These are phyloP conservation scores for Oxyria digyna DNA, from an alignment of 148 eudicot species.

Conservation along the genomic window DNA sequence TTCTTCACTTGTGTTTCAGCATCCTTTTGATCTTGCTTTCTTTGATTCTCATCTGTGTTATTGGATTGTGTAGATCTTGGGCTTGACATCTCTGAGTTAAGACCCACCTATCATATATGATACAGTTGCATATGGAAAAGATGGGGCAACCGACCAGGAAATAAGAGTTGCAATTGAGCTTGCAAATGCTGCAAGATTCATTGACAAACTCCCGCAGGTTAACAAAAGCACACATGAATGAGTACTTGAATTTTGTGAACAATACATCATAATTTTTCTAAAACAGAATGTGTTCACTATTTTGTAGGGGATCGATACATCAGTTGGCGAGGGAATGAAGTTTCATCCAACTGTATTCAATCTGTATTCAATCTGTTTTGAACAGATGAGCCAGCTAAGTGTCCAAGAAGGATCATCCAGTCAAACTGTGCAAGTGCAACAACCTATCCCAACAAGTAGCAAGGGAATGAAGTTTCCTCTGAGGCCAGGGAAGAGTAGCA, in stretches of 20 bases:
- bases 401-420: conserved; percentile 36
- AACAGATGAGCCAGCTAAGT: conserved; percentile 37
- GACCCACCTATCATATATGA: too few relatives aligned
- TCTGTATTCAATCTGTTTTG: too few relatives aligned
- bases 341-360: too few relatives aligned
- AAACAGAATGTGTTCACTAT: neutral
- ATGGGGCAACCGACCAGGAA: conserved; percentile 40
- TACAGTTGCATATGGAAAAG: conserved; percentile 56
- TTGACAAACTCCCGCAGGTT: conserved; percentile 58
- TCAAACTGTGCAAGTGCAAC: conserved; percentile 43
- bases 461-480: conserved; percentile 74
- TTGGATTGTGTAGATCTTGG: conserved; percentile 15
- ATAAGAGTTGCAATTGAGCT: conserved; percentile 43
- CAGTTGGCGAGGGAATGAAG: conserved; percentile 84
- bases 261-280: neutral
- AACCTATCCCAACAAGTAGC: conserved; percentile 67
- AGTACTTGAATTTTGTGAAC: too few relatives aligned
- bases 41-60: conserved; percentile 10
- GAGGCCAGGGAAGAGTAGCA: conserved; percentile 85
- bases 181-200: conserved; percentile 53
- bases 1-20: neutral
- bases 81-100: conserved; percentile 14
- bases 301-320: conserved; percentile 62
- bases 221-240: neutral
- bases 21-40: conserved; percentile 13